A percentile compares a stretch with the other conserved stretches of the same genome.
These are phyloP conservation scores for Austroboletus niveus DNA, from an alignment of 1,284 basidiomycete species.

Conservation along the genomic window DNA sequence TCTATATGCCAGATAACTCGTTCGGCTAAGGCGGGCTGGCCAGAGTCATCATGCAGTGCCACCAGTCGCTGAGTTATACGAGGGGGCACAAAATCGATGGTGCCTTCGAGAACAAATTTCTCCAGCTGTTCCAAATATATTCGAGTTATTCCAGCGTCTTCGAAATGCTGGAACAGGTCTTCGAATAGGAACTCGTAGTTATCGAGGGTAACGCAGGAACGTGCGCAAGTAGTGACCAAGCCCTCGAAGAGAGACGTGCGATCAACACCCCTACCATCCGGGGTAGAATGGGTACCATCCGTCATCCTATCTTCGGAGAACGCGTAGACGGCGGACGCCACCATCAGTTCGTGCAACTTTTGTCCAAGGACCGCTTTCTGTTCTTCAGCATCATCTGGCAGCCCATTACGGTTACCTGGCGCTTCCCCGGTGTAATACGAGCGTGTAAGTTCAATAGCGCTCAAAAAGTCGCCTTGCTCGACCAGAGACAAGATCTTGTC, in stretches of 20 bases:
- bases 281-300: conserved; percentile 81
- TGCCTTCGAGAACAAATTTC: conserved; percentile 76
- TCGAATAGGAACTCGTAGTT: conserved; percentile 89
- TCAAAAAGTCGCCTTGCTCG: conserved; percentile 84
- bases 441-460: conserved; percentile 84
- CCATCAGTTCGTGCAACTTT: conserved; percentile 82
- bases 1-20: conserved; percentile 96
- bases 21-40: conserved; percentile 78
- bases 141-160: conserved; percentile 79
- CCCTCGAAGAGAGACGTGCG: conserved; percentile 88
- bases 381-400: conserved; percentile 65
- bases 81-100: conserved; percentile 77
- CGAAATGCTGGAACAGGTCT: conserved; percentile 89
- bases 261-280: conserved; percentile 89
- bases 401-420: conserved; percentile 84
- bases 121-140: conserved; percentile 89
- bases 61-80: conserved; percentile 86
- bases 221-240: conserved; percentile 79
- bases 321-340: conserved; percentile 83
- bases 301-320: conserved; percentile 95
- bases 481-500: conserved; percentile 88
- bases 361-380: conserved; percentile 70
- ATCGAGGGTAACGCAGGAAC: conserved; percentile 78
- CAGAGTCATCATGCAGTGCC: conserved; percentile 71
- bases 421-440: conserved; percentile 83